Evolutionary conservation across 2,329 filamentous ascomycete species (phyloP).

Genomic region (Epichloe hybrida): DNA sequence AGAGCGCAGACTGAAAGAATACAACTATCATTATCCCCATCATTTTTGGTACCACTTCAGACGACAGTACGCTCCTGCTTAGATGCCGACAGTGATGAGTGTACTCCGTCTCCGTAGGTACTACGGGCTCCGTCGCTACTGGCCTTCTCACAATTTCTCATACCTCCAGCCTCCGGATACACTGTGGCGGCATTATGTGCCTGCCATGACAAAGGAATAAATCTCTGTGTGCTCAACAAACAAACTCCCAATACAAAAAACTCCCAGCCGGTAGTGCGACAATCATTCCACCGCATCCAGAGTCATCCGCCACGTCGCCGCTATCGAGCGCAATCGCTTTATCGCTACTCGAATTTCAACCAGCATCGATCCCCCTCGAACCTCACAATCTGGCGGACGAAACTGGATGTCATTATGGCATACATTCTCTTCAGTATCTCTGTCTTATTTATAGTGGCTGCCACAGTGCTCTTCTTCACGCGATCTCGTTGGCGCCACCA

Average conservation of each 20-base stretch:
- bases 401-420: slow-evolving; percentile 39
- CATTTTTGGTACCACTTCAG: too few relatives aligned
- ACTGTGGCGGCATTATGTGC: not conserved
- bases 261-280: not conserved
- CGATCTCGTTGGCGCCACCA: slow-evolving; percentile 63
- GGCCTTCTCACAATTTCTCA: not conserved
- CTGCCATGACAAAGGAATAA: slow-evolving; percentile 5
- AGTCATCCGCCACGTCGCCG: not conserved
- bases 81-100: not conserved
- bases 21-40: too few relatives aligned
- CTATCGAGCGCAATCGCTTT: not conserved
- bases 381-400: not conserved
- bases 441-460: slow-evolving; percentile 56
- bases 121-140: not conserved
- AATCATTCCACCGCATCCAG: not conserved
- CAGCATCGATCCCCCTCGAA: not conserved
- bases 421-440: slow-evolving; percentile 70
- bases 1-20: too few relatives aligned
- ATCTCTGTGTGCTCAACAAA: not conserved
- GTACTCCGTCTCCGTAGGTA: too few relatives aligned
- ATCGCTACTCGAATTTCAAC: not conserved
- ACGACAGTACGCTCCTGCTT: not conserved
- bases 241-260: not conserved
- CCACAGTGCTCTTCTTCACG: slow-evolving; percentile 69
- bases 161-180: not conserved